Evolutionary conservation across 2,329 filamentous ascomycete species (phyloP).

Genomic region (Alternaria panax): DNA sequence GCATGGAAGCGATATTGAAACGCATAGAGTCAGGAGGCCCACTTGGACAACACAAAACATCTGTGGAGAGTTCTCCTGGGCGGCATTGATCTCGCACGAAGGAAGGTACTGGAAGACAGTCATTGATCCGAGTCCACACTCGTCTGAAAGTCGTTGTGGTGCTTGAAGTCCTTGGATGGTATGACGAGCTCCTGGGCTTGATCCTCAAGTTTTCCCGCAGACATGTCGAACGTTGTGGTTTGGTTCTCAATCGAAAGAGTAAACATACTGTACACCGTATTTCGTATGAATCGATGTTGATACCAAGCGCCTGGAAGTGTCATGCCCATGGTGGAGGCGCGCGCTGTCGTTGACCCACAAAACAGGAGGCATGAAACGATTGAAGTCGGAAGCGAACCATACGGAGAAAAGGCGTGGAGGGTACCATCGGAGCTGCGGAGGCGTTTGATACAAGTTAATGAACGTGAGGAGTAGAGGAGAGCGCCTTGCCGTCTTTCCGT

Average conservation of each 20-base stretch:
- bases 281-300: not conserved
- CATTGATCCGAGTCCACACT: not conserved
- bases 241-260: not conserved
- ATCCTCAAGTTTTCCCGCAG: not conserved
- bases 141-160: not conserved
- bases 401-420: not conserved
- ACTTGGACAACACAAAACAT: conserved; percentile 1
- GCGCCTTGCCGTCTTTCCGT: conserved; percentile 1
- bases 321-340: conserved; percentile 7
- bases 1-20: conserved; percentile 3
- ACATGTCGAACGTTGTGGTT: not conserved
- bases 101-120: not conserved
- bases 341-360: conserved; percentile 10
- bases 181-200: not conserved
- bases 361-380: conserved; percentile 8
- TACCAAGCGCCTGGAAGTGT: conserved; percentile 3
- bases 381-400: conserved; percentile 8
- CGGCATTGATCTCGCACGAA: not conserved
- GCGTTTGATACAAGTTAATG: not conserved
- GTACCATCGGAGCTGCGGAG: not conserved
- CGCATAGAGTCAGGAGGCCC: not conserved
- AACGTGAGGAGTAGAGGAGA: not conserved
- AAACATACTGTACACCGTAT: not conserved
- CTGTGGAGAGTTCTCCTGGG: not conserved
- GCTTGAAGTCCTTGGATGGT: not conserved